phyloP scores from a whole-genome alignment of 2,329 filamentous ascomycete species.

The Sporothrix curviconia region DNA sequence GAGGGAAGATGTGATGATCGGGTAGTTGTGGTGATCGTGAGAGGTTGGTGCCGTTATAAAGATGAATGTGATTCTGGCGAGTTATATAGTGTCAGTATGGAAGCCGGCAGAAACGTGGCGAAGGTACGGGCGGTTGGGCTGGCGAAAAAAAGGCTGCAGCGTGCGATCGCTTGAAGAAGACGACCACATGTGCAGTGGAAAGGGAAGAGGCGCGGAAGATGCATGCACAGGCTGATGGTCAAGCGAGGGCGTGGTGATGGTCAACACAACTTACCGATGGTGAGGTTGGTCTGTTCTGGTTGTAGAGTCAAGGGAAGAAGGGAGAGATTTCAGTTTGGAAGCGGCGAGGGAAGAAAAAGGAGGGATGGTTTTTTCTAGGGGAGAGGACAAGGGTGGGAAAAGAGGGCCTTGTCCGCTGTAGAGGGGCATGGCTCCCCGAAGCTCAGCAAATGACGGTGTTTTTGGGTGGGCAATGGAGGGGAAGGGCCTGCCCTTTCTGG shows the following conservation, averaged over 20 bases:
- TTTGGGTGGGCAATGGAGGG: slow-evolving; percentile 9
- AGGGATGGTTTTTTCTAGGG: slow-evolving; percentile 11
- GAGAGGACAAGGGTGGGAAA: slow-evolving; percentile 1
- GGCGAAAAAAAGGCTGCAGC: background rate
- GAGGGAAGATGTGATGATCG: background rate
- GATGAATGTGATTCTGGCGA: background rate
- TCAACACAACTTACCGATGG: slow-evolving; percentile 3
- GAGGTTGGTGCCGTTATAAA: background rate
- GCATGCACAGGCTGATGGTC: background rate
- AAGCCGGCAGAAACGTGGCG: slow-evolving; percentile 15
- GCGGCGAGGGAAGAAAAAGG: slow-evolving; percentile 7
- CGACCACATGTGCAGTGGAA: background rate
- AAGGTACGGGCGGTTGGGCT: slow-evolving; percentile 8
- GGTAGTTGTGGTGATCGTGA: background rate
- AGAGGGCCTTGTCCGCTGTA: slow-evolving; percentile 3
- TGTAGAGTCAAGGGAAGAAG: slow-evolving; percentile 3
- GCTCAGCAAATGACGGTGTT: background rate
- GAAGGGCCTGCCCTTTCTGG: slow-evolving; percentile 7
- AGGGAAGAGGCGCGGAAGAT: background rate
- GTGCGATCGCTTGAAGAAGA: background rate
- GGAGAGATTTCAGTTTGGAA: slow-evolving; percentile 11
- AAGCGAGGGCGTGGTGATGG: background rate
- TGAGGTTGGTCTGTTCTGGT: background rate
- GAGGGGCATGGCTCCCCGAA: background rate
- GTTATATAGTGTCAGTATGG: slow-evolving; percentile 15